Percentiles rank a stretch among this genome's conserved stretches.
phyloP scores from a whole-genome alignment of 2,329 filamentous ascomycete species.

The Botrytis paeoniae region DNA sequence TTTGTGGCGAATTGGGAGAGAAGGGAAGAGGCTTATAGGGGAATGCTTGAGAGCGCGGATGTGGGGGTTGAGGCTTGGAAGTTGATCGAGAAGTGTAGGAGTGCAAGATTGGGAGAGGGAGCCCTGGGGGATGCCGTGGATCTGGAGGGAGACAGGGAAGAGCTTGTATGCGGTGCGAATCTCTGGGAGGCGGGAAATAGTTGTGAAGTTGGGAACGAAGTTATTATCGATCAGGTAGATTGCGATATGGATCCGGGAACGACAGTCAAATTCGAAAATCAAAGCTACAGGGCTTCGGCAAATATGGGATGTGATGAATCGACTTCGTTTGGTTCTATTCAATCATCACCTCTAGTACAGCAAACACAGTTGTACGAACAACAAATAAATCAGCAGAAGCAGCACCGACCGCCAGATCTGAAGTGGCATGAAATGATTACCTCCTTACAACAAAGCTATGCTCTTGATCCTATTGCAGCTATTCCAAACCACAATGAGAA shows the following conservation, averaged over 20 bases:
- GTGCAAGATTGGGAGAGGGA: background rate
- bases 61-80: background rate
- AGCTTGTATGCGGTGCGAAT: too few species aligned
- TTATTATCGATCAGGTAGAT: background rate
- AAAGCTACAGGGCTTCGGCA: background rate
- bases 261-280: background rate
- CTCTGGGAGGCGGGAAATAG: background rate
- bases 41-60: background rate
- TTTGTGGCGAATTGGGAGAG: slow-evolving; percentile 1
- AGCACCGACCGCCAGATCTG: background rate
- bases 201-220: background rate
- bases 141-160: background rate
- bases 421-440: background rate
- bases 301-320: background rate
- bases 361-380: background rate
- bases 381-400: background rate
- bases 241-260: background rate
- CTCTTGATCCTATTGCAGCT: background rate
- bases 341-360: background rate
- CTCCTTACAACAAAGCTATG: background rate
- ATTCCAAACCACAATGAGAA: background rate
- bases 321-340: background rate
- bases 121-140: background rate
- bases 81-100: background rate
- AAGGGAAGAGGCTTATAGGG: slow-evolving; percentile 9